phyloP scores from a whole-genome alignment of 2,329 filamentous ascomycete genomes.

The Septoria linicola region DNA sequence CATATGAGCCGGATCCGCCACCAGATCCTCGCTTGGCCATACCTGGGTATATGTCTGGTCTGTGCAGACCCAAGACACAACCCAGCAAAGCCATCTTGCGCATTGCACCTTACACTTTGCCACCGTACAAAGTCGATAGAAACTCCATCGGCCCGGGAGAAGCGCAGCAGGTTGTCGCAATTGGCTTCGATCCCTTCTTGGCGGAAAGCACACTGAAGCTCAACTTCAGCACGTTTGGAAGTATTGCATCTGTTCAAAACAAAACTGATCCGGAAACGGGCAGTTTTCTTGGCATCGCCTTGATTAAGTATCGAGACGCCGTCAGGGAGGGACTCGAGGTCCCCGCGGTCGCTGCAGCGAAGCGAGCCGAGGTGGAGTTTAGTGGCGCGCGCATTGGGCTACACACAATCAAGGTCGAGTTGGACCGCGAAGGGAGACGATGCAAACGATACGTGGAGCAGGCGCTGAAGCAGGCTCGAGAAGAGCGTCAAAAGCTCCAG shows the following conservation, averaged over 20 bases:
- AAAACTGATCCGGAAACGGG: slow-evolving; percentile 94
- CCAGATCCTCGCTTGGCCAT: slow-evolving; percentile 78
- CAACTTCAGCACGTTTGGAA: slow-evolving; percentile 77
- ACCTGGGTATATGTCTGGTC: slow-evolving; percentile 57
- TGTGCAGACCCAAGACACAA: slow-evolving; percentile 52
- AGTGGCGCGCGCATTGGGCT: slow-evolving; percentile 78
- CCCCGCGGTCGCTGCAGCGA: slow-evolving; percentile 76
- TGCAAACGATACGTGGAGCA: slow-evolving; percentile 76
- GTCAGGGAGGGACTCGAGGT: slow-evolving; percentile 54
- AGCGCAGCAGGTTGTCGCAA: slow-evolving; percentile 85
- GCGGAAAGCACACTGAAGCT: slow-evolving; percentile 69
- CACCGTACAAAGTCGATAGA: slow-evolving; percentile 78
- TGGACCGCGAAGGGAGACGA: slow-evolving; percentile 83
- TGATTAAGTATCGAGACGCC: slow-evolving; percentile 82
- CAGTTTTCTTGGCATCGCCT: slow-evolving; percentile 89
- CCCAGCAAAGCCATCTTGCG: slow-evolving; percentile 69
- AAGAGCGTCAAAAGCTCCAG: slow-evolving; percentile 52
- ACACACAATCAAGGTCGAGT: slow-evolving; percentile 74
- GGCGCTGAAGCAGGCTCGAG: slow-evolving; percentile 66
- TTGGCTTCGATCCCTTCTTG: slow-evolving; percentile 90
- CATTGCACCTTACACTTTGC: slow-evolving; percentile 74
- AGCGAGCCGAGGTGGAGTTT: slow-evolving; percentile 72
- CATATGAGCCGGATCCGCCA: slow-evolving; percentile 63
- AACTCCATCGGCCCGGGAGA: slow-evolving; percentile 87
- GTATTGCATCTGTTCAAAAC: slow-evolving; percentile 87